Conservation (phyloP, 2,329 filamentous ascomycete species). For the Scorias spongiosa region DNA sequence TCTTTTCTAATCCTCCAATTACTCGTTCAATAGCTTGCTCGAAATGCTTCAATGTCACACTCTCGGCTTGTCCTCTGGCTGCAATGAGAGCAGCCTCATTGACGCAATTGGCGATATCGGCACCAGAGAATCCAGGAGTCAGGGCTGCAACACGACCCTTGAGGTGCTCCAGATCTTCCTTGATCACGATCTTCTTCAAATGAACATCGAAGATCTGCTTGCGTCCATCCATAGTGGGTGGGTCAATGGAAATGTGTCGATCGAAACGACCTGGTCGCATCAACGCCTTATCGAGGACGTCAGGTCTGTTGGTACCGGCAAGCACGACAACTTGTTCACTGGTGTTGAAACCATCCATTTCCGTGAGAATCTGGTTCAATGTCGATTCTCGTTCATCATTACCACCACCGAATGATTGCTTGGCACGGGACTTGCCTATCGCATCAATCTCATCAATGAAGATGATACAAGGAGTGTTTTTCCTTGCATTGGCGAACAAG, state of each 20-base stretch:
- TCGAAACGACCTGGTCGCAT: slow-evolving; percentile 97
- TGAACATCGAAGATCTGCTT: slow-evolving; percentile 95
- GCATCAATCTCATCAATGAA: slow-evolving; percentile 99
- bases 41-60: slow-evolving; percentile 79
- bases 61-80: slow-evolving; percentile 65
- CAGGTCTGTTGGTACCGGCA: slow-evolving; percentile 88
- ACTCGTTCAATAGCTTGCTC: slow-evolving; percentile 97
- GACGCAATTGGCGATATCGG: slow-evolving; percentile 95
- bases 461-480: slow-evolving; percentile 95
- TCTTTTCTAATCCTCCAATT: slow-evolving; percentile 91
- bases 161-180: slow-evolving; percentile 75
- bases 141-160: slow-evolving; percentile 79
- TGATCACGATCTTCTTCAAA: slow-evolving; percentile 83
- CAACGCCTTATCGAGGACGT: slow-evolving; percentile 85
- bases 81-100: slow-evolving; percentile 95
- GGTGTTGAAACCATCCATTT: slow-evolving; percentile 99
- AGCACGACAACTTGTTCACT: slow-evolving; percentile 91
- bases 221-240: slow-evolving; percentile 89
- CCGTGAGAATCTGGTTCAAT: slow-evolving; percentile 93
- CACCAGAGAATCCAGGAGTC: slow-evolving; percentile 91
- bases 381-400: slow-evolving; percentile 96
- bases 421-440: slow-evolving; percentile 78
- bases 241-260: slow-evolving; percentile 86
- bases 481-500: slow-evolving; percentile 83
- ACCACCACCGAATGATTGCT: slow-evolving; percentile 70